Percentiles rank a stretch among this genome's conserved stretches.
Evolutionary conservation across 192 early-diverging fungal species (phyloP).

Genomic region (Allomyces arbusculus): DNA sequence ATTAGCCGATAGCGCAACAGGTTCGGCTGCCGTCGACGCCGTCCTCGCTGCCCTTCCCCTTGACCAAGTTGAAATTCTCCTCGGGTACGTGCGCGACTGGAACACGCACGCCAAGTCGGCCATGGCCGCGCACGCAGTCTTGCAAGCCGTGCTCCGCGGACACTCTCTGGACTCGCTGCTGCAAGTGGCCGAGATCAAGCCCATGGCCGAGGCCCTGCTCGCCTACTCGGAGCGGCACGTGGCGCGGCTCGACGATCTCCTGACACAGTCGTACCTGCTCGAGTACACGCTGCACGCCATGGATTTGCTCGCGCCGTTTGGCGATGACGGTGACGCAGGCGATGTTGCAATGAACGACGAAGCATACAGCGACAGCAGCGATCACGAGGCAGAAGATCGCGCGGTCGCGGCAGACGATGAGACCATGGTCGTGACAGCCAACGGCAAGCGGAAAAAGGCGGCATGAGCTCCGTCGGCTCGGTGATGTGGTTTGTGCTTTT

Average conservation of each 20-base stretch:
- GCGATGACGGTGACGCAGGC: constrained; percentile 6
- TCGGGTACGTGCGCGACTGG: constrained; percentile 77
- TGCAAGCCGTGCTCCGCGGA: constrained; percentile 51
- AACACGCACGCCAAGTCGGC: constrained; percentile 78
- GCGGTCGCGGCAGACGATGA: no score
- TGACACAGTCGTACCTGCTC: constrained; percentile 67
- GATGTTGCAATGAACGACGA: not conserved
- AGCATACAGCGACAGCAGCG: not conserved
- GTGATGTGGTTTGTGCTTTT: no score
- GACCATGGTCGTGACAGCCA: no score
- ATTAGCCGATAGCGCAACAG: constrained; percentile 23
- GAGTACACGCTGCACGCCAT: constrained; percentile 82
- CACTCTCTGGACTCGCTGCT: constrained; percentile 46
- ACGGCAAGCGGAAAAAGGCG: no score
- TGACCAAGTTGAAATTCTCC: constrained; percentile 55
- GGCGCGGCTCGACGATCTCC: constrained; percentile 47
- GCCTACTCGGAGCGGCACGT: constrained; percentile 88
- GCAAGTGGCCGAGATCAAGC: constrained; percentile 59
- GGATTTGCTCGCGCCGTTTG: constrained; percentile 30
- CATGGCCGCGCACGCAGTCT: constrained; percentile 53
- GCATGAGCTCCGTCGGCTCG: no score
- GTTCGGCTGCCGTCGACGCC: constrained; percentile 41
- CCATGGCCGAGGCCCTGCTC: constrained; percentile 58
- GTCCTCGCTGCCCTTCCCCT: constrained; percentile 38
- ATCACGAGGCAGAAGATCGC: not conserved